Percentiles rank a stretch among this genome's conserved stretches.
Conservation (phyloP, 2,329 filamentous ascomycete genomes). For the Penicillium italicum region DNA sequence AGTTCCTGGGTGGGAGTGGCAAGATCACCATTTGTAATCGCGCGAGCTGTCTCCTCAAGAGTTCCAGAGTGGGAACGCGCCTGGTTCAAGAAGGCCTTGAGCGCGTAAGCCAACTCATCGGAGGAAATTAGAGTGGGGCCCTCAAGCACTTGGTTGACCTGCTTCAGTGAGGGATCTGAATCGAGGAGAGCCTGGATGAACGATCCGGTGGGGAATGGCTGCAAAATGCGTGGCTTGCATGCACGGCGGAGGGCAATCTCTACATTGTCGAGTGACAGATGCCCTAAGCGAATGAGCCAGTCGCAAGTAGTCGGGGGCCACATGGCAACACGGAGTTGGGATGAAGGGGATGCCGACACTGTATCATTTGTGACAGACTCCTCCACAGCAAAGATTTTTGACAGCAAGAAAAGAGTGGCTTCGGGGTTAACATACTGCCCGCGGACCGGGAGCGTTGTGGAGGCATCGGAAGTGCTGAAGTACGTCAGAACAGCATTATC, state of each 20-base stretch:
- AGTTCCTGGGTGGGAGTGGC: constrained; percentile 23
- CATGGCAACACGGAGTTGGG: constrained; percentile 32
- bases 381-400: constrained; percentile 37
- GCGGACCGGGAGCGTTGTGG: constrained; percentile 22
- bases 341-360: constrained; percentile 24
- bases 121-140: constrained; percentile 35
- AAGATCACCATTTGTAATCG: constrained; percentile 31
- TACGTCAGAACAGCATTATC: constrained; percentile 34
- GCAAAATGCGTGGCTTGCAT: constrained; percentile 35
- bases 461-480: constrained; percentile 23
- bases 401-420: constrained; percentile 37
- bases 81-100: constrained; percentile 40
- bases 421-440: constrained; percentile 36
- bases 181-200: constrained; percentile 41
- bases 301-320: constrained; percentile 39
- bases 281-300: constrained; percentile 42
- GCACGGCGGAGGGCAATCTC: constrained; percentile 38
- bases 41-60: constrained; percentile 33
- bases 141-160: constrained; percentile 38
- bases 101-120: constrained; percentile 39
- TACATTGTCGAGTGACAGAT: constrained; percentile 40
- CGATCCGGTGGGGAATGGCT: constrained; percentile 37
- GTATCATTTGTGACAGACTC: constrained; percentile 22
- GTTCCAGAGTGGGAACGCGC: constrained; percentile 35
- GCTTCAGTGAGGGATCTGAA: constrained; percentile 38